Evolutionary conservation across 2,329 filamentous ascomycete species (phyloP).

Genomic region (Epichloe baconii): DNA sequence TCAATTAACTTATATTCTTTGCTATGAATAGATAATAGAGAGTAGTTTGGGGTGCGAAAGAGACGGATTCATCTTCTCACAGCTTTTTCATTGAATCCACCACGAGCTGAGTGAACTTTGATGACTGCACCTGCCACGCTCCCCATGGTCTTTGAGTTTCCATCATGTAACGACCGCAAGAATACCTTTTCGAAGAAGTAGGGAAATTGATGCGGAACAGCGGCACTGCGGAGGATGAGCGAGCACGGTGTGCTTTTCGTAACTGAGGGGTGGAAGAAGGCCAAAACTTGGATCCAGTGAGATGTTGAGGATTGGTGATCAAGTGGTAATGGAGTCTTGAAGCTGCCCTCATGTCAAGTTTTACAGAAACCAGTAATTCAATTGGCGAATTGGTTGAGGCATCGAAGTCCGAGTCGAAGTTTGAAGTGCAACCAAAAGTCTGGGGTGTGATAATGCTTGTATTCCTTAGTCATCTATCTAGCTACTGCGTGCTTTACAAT

Average conservation of each 20-base stretch:
- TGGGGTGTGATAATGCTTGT: no score
- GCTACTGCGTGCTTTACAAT: no score
- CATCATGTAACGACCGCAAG: constrained; percentile 11
- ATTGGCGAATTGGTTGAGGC: neutral
- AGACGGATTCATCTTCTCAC: constrained; percentile 32
- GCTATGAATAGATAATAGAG: no score
- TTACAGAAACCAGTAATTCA: neutral
- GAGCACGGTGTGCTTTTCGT: neutral
- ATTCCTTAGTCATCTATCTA: no score
- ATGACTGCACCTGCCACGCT: constrained; percentile 26
- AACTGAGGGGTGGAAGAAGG: neutral
- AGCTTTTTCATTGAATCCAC: constrained; percentile 68
- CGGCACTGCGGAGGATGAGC: neutral
- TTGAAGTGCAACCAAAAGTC: no score
- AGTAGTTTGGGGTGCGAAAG: no score
- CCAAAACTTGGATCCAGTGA: neutral
- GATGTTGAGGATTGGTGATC: neutral
- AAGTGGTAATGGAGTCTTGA: neutral
- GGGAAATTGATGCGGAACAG: neutral
- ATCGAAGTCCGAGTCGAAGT: neutral
- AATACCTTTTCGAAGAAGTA: neutral
- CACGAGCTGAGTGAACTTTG: constrained; percentile 42
- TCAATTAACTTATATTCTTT: no score
- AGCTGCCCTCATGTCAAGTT: constrained; percentile 9
- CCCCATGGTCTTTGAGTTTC: constrained; percentile 21